Evolutionary conservation across 768 basidiomycete genomes (phyloP).

Genomic region (Suillus discolor): DNA sequence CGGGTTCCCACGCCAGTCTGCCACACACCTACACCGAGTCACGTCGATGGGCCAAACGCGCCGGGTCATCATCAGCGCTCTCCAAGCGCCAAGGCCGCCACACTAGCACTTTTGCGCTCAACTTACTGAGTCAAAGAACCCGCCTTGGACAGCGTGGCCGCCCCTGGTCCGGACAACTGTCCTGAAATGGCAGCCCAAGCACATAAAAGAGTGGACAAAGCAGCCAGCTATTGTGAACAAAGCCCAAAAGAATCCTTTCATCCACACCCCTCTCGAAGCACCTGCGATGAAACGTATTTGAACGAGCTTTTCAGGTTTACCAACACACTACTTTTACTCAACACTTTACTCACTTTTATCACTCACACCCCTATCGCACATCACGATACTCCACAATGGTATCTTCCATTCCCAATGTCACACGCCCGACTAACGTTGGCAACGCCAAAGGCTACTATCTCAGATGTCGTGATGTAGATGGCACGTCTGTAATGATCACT

Average conservation of each 20-base stretch:
- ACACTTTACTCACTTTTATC: background rate
- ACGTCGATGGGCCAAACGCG: no score
- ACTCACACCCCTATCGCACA: background rate
- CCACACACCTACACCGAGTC: no score
- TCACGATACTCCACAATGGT: conserved; percentile 2
- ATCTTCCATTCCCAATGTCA: conserved; percentile 14
- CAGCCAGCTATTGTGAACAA: conserved; percentile 18
- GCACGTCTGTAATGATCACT: conserved; percentile 13
- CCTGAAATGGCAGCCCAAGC: conserved; percentile 18
- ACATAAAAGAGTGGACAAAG: conserved; percentile 20
- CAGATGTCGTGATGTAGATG: conserved; percentile 17
- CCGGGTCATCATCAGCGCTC: background rate
- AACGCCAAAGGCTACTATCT: background rate
- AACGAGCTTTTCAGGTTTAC: background rate
- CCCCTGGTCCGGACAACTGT: conserved; percentile 16
- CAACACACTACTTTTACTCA: conserved; percentile 3
- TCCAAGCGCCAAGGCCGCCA: background rate
- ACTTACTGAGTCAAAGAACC: conserved; percentile 24
- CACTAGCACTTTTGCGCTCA: background rate
- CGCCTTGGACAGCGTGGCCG: conserved; percentile 9
- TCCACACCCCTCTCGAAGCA: conserved; percentile 22
- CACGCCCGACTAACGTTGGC: background rate
- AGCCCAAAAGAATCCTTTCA: conserved; percentile 17
- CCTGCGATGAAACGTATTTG: conserved; percentile 21
- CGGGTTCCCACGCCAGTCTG: no score